Evolutionary conservation across 768 basidiomycete genomes (phyloP).

Genomic region (Kwoniella botswanensis): DNA sequence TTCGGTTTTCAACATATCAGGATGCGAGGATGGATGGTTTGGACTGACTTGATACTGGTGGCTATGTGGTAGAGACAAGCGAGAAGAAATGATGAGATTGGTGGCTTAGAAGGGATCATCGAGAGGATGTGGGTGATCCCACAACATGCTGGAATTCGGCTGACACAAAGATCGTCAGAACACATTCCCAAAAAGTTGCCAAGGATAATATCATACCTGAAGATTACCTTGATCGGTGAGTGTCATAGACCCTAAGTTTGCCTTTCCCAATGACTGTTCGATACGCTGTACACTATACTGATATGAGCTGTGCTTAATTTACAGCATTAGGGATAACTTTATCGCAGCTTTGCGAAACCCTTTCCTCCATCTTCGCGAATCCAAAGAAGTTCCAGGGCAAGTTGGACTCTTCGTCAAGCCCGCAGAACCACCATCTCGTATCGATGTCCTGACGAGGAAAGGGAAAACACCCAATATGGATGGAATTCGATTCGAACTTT

Average conservation of each 20-base stretch:
- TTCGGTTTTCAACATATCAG: not conserved
- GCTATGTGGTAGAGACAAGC: not conserved
- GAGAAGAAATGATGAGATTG: not conserved
- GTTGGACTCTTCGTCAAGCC: constrained; percentile 7
- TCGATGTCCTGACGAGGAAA: not conserved
- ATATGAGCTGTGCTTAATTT: not conserved
- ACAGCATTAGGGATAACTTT: constrained; percentile 1
- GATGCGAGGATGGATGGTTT: not conserved
- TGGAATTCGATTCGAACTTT: constrained; percentile 9
- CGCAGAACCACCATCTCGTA: not conserved
- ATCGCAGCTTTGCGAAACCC: constrained; percentile 1
- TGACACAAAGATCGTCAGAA: not conserved
- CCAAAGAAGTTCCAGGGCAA: not conserved
- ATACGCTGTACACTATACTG: too few species aligned
- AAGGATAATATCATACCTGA: constrained; percentile 5
- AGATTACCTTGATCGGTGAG: not conserved
- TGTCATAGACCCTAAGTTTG: too few species aligned
- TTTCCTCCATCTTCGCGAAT: not conserved
- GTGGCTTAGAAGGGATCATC: constrained; percentile 1
- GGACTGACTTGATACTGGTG: not conserved
- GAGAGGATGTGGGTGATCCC: not conserved
- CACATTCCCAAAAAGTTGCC: not conserved
- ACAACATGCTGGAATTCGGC: not conserved
- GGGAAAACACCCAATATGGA: not conserved
- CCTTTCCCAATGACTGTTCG: too few species aligned